A percentile compares a stretch with the other conserved stretches of the same genome.
phyloP scores from a whole-genome alignment of 257 asterid species.

The Gynochthodes officinalis region DNA sequence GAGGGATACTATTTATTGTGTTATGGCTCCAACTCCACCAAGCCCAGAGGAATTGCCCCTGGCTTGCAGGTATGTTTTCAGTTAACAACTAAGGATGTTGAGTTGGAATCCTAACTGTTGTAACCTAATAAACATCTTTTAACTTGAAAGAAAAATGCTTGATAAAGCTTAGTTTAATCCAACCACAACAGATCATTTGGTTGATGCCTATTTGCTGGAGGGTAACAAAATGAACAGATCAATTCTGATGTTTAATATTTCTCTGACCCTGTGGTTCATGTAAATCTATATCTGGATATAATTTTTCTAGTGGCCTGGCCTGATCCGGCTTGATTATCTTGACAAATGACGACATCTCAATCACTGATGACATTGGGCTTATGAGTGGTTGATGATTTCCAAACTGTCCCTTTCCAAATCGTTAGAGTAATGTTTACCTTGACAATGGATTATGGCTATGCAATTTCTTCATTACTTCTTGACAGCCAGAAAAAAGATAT shows the following conservation, averaged over 20 bases:
- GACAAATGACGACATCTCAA: not conserved
- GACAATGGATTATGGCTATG: not conserved
- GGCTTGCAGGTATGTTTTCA: slow-evolving; percentile 18
- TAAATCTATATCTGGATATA: not conserved
- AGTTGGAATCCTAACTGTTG: too few relatives aligned
- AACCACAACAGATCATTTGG: too few relatives aligned
- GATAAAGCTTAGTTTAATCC: too few relatives aligned
- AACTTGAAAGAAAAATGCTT: too few relatives aligned
- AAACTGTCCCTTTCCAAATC: not conserved
- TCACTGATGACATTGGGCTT: not conserved
- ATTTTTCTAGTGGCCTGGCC: not conserved
- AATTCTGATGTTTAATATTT: too few relatives aligned
- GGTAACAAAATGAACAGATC: too few relatives aligned
- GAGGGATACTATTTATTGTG: slow-evolving; percentile 52
- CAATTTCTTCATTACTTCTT: not conserved
- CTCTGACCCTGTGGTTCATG: not conserved
- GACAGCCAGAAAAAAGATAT: too few relatives aligned
- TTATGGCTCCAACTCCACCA: slow-evolving; percentile 43
- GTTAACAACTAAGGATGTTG: not conserved
- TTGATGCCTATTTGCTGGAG: too few relatives aligned
- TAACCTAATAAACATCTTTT: too few relatives aligned
- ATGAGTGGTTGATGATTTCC: not conserved
- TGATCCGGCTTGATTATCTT: not conserved
- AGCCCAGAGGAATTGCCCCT: slow-evolving; percentile 20
- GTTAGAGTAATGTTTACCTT: not conserved